phyloP scores from a whole-genome alignment of 805 yeast species.

The Pichia occidentalis region DNA sequence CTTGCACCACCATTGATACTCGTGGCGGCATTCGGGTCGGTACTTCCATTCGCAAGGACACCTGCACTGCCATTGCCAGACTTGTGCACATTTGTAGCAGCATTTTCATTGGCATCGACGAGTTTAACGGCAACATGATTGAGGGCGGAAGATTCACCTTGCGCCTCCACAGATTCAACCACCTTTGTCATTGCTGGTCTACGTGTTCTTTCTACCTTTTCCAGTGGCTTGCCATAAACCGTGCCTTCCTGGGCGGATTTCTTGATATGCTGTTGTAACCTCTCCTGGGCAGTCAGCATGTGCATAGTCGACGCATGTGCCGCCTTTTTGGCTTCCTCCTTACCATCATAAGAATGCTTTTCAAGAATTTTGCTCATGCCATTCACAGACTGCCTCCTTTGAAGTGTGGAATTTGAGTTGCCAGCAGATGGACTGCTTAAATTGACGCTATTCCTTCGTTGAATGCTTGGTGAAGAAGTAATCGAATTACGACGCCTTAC shows the following conservation, averaged over 20 bases:
- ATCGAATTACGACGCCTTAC: too few relatives aligned
- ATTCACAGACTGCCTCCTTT: conserved; percentile 5
- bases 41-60: too few relatives aligned
- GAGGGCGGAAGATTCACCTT: too few relatives aligned
- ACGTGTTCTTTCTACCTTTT: conserved; percentile 18
- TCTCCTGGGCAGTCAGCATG: conserved; percentile 29
- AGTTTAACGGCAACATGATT: too few relatives aligned
- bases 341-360: not conserved
- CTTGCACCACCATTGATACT: too few relatives aligned
- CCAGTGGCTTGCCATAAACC: conserved; percentile 24
- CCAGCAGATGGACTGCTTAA: not conserved
- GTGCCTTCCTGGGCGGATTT: conserved; percentile 29
- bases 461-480: not conserved
- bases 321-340: conserved; percentile 13
- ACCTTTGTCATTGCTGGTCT: not conserved
- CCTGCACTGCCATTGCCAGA: too few relatives aligned
- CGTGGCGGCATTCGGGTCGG: too few relatives aligned
- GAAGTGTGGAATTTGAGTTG: not conserved
- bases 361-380: too few relatives aligned
- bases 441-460: too few relatives aligned
- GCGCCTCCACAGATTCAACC: too few relatives aligned
- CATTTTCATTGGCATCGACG: too few relatives aligned
- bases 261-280: conserved; percentile 31
- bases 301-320: conserved; percentile 9
- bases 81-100: too few relatives aligned